Evolutionary conservation across 768 basidiomycete species (phyloP).

Genomic region (Tylopilus felleus): DNA sequence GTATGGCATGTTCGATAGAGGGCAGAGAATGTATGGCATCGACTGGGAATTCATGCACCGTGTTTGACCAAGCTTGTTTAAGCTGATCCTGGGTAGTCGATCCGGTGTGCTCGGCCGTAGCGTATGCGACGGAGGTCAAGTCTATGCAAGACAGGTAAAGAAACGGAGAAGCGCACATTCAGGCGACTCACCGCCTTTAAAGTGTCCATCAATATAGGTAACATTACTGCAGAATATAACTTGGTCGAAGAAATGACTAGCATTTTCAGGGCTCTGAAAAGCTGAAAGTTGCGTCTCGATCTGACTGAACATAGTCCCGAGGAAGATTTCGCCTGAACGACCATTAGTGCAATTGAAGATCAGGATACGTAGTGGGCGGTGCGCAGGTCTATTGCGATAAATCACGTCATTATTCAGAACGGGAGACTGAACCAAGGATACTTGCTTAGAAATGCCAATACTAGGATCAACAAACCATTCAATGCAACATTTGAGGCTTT

Average conservation of each 20-base stretch:
- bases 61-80: slow-evolving; percentile 64
- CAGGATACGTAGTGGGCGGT: slow-evolving; percentile 50
- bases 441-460: slow-evolving; percentile 41
- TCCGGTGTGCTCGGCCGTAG: slow-evolving; percentile 56
- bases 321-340: slow-evolving; percentile 72
- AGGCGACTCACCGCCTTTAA: slow-evolving; percentile 74
- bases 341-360: slow-evolving; percentile 96
- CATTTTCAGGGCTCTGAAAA: slow-evolving; percentile 36
- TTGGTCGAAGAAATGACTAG: slow-evolving; percentile 64
- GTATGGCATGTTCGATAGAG: slow-evolving; percentile 88
- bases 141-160: slow-evolving; percentile 45
- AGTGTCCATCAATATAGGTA: slow-evolving; percentile 85
- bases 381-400: slow-evolving; percentile 3
- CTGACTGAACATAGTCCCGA: slow-evolving; percentile 55
- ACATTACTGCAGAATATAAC: slow-evolving; percentile 97
- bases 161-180: background rate
- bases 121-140: slow-evolving; percentile 65
- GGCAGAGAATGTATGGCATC: slow-evolving; percentile 73
- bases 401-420: slow-evolving; percentile 1
- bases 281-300: slow-evolving; percentile 46
- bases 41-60: slow-evolving; percentile 58
- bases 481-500: slow-evolving; percentile 83
- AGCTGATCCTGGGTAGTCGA: slow-evolving; percentile 77
- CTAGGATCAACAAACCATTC: slow-evolving; percentile 80
- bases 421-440: slow-evolving; percentile 4